Percentiles rank a stretch among this genome's conserved stretches.
Evolutionary conservation across 2,329 filamentous ascomycete genomes (phyloP).

Genomic region (Colletotrichum gigasporum): DNA sequence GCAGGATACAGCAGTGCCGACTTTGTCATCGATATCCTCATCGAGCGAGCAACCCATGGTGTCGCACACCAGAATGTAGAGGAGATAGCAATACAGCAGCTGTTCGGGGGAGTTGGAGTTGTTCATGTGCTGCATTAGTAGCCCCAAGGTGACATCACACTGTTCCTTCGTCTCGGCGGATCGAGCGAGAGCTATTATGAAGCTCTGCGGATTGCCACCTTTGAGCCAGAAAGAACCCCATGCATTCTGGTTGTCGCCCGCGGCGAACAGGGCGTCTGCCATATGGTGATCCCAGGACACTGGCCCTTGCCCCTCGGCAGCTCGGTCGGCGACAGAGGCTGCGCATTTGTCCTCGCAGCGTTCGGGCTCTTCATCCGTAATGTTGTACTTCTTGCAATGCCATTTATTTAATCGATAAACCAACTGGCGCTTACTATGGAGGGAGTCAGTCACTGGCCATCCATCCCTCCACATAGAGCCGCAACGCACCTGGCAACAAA

Average conservation of each 20-base stretch:
- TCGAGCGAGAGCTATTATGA: not conserved
- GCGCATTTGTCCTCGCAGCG: not conserved
- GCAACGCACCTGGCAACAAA: not conserved
- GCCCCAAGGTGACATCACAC: not conserved
- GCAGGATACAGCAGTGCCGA: not conserved
- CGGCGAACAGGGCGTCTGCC: not conserved
- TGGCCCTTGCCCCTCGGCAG: not conserved
- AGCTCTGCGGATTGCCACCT: not conserved
- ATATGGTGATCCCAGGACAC: not conserved
- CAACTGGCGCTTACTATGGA: slow-evolving; percentile 41
- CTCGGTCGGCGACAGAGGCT: not conserved
- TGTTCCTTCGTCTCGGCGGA: slow-evolving; percentile 4
- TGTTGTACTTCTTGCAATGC: slow-evolving; percentile 39
- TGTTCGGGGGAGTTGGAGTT: not conserved
- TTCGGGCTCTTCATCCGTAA: too few relatives aligned
- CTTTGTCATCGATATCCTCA: not conserved
- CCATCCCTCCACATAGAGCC: not conserved
- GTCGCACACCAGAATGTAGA: not conserved
- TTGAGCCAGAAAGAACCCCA: not conserved
- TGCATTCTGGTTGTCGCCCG: not conserved
- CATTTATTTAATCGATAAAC: slow-evolving; percentile 42
- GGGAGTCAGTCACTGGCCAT: not conserved
- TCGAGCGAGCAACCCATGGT: not conserved
- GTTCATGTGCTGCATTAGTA: not conserved
- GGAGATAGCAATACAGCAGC: not conserved